A percentile compares a stretch with the other conserved stretches of the same genome.
Conservation (phyloP, 2,329 filamentous ascomycete species). For the Colletotrichum noveboracense region DNA sequence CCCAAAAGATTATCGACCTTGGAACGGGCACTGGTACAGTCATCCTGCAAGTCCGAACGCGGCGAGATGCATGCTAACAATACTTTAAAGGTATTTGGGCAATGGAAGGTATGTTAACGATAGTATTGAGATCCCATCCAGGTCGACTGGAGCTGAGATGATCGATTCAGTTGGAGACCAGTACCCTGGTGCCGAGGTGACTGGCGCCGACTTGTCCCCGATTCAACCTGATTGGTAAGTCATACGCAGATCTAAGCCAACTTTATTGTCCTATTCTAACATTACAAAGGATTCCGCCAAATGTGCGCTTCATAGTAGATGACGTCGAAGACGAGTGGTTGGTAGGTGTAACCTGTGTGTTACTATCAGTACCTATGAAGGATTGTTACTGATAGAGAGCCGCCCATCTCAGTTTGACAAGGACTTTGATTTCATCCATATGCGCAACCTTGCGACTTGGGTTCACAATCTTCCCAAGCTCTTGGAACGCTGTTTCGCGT, state of each 20-base stretch:
- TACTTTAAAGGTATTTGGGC: neutral
- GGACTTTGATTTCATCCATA: neutral
- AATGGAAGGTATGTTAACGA: neutral
- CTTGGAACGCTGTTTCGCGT: neutral
- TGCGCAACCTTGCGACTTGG: neutral
- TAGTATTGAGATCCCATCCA: fast-evolving
- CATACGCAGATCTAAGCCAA: neutral
- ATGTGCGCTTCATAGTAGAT: neutral
- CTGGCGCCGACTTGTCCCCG: neutral
- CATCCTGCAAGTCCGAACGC: fast-evolving
- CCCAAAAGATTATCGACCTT: neutral
- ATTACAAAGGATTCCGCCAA: neutral
- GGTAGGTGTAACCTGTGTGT: fast-evolving
- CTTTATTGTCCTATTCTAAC: neutral
- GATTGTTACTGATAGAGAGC: neutral
- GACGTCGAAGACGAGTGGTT: neutral
- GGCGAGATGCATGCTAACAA: neutral
- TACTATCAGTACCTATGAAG: neutral
- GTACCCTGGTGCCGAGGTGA: neutral
- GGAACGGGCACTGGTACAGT: neutral
- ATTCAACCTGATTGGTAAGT: neutral
- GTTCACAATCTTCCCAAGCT: neutral
- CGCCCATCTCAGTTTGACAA: neutral
- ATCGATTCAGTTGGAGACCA: neutral
- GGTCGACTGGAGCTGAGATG: neutral